Evolutionary conservation across 225 moss, liverwort and hornwort species (phyloP).

Genomic region (Bryoerythrophyllum caledonicum): DNA sequence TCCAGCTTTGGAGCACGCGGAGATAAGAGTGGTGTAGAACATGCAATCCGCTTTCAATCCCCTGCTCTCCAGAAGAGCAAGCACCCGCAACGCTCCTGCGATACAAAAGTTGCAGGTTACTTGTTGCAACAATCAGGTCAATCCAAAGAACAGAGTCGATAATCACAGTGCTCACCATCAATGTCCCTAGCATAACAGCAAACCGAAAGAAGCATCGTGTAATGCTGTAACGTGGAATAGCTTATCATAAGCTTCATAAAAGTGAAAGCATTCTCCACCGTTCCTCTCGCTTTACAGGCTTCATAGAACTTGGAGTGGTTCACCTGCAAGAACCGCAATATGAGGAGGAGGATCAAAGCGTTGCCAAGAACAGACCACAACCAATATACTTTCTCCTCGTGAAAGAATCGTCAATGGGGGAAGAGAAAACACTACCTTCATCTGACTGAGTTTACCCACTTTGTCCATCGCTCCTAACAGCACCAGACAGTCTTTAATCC

Average conservation of each 20-base stretch:
- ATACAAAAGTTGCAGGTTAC: slow-evolving; percentile 18
- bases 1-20: slow-evolving; percentile 88
- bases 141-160: background rate
- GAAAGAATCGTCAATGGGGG: background rate
- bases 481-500: slow-evolving; percentile 72
- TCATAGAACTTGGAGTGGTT: slow-evolving; percentile 77
- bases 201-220: slow-evolving; percentile 79
- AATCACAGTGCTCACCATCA: slow-evolving; percentile 59
- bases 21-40: slow-evolving; percentile 84
- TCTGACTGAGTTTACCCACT: slow-evolving; percentile 53
- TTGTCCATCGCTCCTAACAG: slow-evolving; percentile 74
- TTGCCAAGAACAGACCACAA: no score
- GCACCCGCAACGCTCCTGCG: slow-evolving; percentile 81
- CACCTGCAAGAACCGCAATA: slow-evolving; percentile 52
- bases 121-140: background rate
- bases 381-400: background rate
- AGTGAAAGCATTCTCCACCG: slow-evolving; percentile 76
- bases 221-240: slow-evolving; percentile 58
- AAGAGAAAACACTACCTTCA: slow-evolving; percentile 54
- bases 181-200: slow-evolving; percentile 78
- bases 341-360: background rate
- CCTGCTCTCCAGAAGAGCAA: slow-evolving; percentile 66
- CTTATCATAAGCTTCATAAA: slow-evolving; percentile 64
- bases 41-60: slow-evolving; percentile 82
- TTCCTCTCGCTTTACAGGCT: slow-evolving; percentile 59